Base-by-base conservation (phyloP, 148 eudicot genomes). In the Dysphania ambrosioides region DNA sequence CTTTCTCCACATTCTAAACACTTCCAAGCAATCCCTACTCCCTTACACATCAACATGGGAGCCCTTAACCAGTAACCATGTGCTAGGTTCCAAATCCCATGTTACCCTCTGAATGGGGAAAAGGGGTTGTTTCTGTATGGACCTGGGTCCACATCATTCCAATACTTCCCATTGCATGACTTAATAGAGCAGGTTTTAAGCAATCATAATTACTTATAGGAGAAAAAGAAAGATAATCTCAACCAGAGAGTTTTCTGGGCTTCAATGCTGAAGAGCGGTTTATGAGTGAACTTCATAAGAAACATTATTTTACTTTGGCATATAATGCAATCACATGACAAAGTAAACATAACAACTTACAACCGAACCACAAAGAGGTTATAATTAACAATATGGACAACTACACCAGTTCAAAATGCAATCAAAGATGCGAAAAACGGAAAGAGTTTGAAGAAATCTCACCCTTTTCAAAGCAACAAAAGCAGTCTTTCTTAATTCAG, bases 381-480 rank as follows among this genome's bases (percentile, higher is more conserved):
- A 47, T 57, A 30, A 19, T 60, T 63, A 41, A 66, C 24, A 12
- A 55, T 34, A 44, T 30, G 31, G 42, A 79, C 72, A 72, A 71
- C 42, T 19, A n/a, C 13, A n/a, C 12, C 30, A 36, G n/a, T n/a
- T n/a, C n/a, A n/a, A n/a, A n/a, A n/a, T 29, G 38, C 8, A 53
- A 62, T 7, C 36, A 66, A 59, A 36, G 8, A 19, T 5, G 41
- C n/a, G n/a, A n/a, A 32, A 70, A 78, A 66, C 6, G 34, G 32
- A n/a, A 32, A 56, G 57, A 21, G 21, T n/a, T 70, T 35, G 0
- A 64, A 71, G 68, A 53, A 12, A 40, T 38, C 79, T 84, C 83
- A 90, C 99, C 92, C 85, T 90, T 75, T 84, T 95, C 71, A 92
- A 80, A 65, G 94, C 89, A 76, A 76, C 80, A 75, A 90, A 89